A percentile compares a stretch with the other conserved stretches of the same genome.
These are phyloP conservation scores for Linum lewisii DNA, from an alignment of 345 rosid species.

Conservation along the genomic window DNA sequence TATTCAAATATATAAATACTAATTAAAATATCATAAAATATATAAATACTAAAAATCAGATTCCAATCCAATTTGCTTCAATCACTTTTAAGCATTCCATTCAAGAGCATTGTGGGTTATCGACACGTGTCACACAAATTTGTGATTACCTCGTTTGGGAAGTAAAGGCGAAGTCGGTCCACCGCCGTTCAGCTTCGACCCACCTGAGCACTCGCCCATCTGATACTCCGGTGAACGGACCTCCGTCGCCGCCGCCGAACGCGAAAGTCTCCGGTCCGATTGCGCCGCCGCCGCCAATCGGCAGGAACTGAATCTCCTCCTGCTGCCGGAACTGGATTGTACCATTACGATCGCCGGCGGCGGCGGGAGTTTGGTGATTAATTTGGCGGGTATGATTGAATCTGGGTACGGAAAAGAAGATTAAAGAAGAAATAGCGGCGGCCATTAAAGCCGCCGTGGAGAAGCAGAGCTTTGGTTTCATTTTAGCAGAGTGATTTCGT, in stretches of 20 bases:
- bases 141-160: not conserved
- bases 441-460: not conserved
- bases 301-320: not conserved
- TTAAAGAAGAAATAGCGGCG: not conserved
- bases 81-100: not conserved
- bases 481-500: not conserved
- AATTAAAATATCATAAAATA: too few species aligned
- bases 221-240: not conserved
- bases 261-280: not conserved
- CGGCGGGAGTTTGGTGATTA: too few species aligned
- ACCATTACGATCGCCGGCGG: not conserved
- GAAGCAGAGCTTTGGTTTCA: not conserved
- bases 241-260: not conserved
- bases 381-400: not conserved
- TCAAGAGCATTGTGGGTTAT: not conserved
- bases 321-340: not conserved
- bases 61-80: not conserved
- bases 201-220: not conserved
- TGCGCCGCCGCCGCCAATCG: not conserved
- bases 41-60: too few species aligned
- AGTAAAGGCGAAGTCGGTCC: constrained; percentile 2
- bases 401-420: not conserved
- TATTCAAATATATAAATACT: too few species aligned
- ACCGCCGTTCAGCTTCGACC: not conserved
- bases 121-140: not conserved